Evolutionary conservation across 768 basidiomycete species (phyloP).

Genomic region (Collybia nuda): DNA sequence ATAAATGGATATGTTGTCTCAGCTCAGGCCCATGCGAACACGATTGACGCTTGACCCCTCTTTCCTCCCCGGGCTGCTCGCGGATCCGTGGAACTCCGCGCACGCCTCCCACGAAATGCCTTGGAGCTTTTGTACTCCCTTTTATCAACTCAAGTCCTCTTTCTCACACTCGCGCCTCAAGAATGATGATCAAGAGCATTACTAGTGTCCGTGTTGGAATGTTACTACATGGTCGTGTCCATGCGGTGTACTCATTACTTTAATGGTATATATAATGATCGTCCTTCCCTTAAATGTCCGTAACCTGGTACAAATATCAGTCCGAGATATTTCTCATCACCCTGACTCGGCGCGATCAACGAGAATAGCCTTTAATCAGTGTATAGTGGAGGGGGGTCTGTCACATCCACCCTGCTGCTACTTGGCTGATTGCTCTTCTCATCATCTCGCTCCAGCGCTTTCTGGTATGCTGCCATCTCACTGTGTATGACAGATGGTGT

Average conservation of each 20-base stretch:
- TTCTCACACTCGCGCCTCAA: background rate
- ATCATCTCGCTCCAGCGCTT: constrained; percentile 10
- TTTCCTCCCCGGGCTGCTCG: constrained; percentile 1
- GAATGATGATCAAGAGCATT: too few species aligned
- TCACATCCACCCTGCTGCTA: constrained; percentile 6
- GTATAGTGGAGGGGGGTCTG: constrained; percentile 15
- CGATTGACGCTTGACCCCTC: constrained; percentile 4
- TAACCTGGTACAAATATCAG: background rate
- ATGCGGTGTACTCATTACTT: background rate
- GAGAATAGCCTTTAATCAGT: constrained; percentile 3
- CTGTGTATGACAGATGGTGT: constrained; percentile 1
- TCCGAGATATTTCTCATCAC: background rate
- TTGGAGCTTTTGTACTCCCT: background rate
- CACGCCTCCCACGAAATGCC: background rate
- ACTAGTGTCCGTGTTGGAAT: background rate
- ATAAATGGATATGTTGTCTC: constrained; percentile 16
- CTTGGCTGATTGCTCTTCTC: constrained; percentile 10
- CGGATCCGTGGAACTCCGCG: constrained; percentile 3
- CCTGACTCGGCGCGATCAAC: background rate
- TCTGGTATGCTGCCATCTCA: constrained; percentile 11
- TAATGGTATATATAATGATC: background rate
- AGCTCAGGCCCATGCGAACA: constrained; percentile 6
- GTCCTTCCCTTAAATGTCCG: background rate
- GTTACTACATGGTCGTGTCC: background rate
- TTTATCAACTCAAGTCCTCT: background rate